Evolutionary conservation across 495 filamentous ascomycete genomes (phyloP), one percentile per base, ranked within the genome.

Genomic region (Thozetella sp.): DNA sequence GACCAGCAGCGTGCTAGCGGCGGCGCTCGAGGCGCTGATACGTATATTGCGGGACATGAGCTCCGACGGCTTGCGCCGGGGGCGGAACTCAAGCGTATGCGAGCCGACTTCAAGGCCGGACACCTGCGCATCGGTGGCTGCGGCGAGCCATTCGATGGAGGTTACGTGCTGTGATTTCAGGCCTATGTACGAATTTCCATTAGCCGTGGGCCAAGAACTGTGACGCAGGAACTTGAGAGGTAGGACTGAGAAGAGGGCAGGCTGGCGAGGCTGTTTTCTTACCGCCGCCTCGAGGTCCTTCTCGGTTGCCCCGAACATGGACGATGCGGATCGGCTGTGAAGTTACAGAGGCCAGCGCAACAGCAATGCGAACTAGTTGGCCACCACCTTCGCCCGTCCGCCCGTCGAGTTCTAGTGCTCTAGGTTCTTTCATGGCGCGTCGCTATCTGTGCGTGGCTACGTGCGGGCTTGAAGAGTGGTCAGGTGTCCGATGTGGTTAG

Each of bases 311-410:
- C 19, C 93, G 82, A 19, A 95, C 86, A 63, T 91, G 66, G 25
- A 82, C 74, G 50, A 97, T 86, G 45, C 79, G 77, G 51, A 96
- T 76, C 4, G 91, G 84, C 9, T 75, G 80, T 3, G 79, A 73
- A 9, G 87, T 88, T 4, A 96, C 76, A 0, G 90, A 85, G 0
- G 91, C 86, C 1, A 96, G 72, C 11, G 82, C 83, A 26, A 90
- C 72, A 1, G 90, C 90, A 46, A 91, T 80, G 50, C 93, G 84
- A 25, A 95, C 81, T 1, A 97, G 77, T 70, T 97, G 92, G 10
- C 92, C 93, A 26, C 92, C 93, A 37, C 93, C 92, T 76, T 96
- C 93, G 13, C 93, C 90, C 0, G 84, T 90, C 48, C 82, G 72
- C 30, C 90, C 91, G 61, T 92, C 88, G 6, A 93, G 71, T 54